Evolutionary conservation across 2,329 filamentous ascomycete species (phyloP).

Genomic region (Ceratocystis huliohia): DNA sequence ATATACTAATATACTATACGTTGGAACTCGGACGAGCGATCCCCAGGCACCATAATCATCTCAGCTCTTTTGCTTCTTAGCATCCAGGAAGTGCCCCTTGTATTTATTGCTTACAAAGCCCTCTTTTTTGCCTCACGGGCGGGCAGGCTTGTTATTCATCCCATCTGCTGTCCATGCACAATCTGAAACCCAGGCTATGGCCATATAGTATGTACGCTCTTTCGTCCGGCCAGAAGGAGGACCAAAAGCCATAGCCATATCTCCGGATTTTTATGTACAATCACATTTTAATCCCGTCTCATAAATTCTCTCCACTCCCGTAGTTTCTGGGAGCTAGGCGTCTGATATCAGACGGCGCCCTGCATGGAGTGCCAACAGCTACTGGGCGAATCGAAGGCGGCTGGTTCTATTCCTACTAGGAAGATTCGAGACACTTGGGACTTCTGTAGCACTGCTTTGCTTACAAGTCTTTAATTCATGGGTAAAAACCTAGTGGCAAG

Average conservation of each 20-base stretch:
- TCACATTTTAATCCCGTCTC: not conserved
- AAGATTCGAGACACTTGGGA: not conserved
- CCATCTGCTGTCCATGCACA: not conserved
- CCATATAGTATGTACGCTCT: not conserved
- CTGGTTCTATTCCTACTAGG: not conserved
- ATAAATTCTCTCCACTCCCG: not conserved
- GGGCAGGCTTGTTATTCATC: not conserved
- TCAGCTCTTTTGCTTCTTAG: not conserved
- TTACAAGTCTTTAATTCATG: conserved; percentile 6
- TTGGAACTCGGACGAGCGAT: not conserved
- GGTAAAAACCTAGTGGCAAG: not conserved
- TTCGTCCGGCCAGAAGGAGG: not conserved
- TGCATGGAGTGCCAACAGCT: not conserved
- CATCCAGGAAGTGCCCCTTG: no score
- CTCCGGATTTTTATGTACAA: not conserved
- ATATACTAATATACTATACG: no score
- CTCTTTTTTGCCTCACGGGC: not conserved
- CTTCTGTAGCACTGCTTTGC: not conserved
- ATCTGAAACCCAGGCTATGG: conserved; percentile 4
- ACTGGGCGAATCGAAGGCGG: no score
- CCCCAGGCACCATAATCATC: not conserved
- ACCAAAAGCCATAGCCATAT: not conserved
- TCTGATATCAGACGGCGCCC: not conserved
- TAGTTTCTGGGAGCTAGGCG: not conserved
- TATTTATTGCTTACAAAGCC: no score